Evolutionary conservation across 768 basidiomycete genomes (phyloP), one percentile per base, ranked within the genome.

Genomic region (Dacryopinax primogenitus): DNA sequence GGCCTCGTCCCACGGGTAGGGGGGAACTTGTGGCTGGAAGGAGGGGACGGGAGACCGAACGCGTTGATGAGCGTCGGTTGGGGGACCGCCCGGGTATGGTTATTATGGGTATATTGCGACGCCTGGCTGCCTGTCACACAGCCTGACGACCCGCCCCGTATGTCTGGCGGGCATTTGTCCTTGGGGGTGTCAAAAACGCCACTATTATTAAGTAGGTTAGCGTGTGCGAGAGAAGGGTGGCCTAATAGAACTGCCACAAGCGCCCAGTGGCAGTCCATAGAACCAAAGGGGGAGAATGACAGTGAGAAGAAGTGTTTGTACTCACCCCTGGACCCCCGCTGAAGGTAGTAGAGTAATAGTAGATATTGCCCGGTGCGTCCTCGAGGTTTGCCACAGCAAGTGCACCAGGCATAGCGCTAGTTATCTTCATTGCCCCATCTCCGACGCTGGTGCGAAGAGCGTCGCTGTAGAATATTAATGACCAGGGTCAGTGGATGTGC

Each of bases 151-250:
- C 90, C 90, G 87, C 90, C 74, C 23, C 51, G 39, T 68, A 66
- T 67, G 74, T 89, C 86, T 71, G 89, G 90, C 89, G 90, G 90
- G 90, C 90, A 92, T 92, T 92, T 92, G 69, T 77, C 77, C 72
- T 82, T 86, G 70, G 90, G 88, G 81, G 79, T 81, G 90, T 92
- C 90, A 92, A 92, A 92, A 90, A 79, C 90, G 86, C 90, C 90
- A 92, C 90, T 91, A 67, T 18, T 3, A 1, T 62, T 3, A 61
- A n/a, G 39, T 41, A 63, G 70, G 30, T 4, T 47, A 34, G 41
- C 47, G 28, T n/a, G 58, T 36, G 47, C 33, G 62, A n/a, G 21
- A 63, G 41, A 51, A 67, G 35, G 26, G 32, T 58, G 51, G 51
- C 51, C 26, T 58, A 58, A 39, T n/a, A 39, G 37, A n/a, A 58